Percentiles rank a stretch among this genome's conserved stretches.
phyloP scores from a whole-genome alignment of 2,329 filamentous ascomycete species.

The Nannizziopsis arthrosporioides region DNA sequence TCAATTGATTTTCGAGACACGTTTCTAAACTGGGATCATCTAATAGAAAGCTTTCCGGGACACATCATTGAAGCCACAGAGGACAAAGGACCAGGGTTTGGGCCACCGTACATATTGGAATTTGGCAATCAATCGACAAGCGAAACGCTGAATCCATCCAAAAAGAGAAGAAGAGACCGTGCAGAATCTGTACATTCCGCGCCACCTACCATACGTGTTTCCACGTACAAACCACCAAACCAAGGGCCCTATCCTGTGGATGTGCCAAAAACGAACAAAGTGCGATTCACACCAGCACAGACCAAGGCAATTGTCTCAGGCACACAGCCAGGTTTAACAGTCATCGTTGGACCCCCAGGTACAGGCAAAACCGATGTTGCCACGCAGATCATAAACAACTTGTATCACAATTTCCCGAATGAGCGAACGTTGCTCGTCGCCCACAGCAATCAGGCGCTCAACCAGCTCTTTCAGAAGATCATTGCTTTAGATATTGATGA shows the following conservation, averaged over 20 bases:
- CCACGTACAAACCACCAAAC: slow-evolving; percentile 80
- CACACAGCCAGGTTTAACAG: slow-evolving; percentile 82
- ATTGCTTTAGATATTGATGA: slow-evolving; percentile 92
- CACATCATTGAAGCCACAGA: slow-evolving; percentile 71
- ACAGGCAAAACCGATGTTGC: slow-evolving; percentile 99
- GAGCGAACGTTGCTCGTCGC: slow-evolving; percentile 87
- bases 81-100: slow-evolving; percentile 60
- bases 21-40: slow-evolving; percentile 88
- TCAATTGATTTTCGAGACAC: slow-evolving; percentile 87
- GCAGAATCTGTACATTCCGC: slow-evolving; percentile 54
- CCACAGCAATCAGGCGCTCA: slow-evolving; percentile 94
- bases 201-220: slow-evolving; percentile 62
- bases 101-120: slow-evolving; percentile 78
- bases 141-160: slow-evolving; percentile 52
- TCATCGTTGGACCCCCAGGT: slow-evolving; percentile 88
- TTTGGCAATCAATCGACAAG: slow-evolving; percentile 42
- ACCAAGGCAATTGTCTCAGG: slow-evolving; percentile 88
- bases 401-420: slow-evolving; percentile 93
- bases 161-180: slow-evolving; percentile 74
- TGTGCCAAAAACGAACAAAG: slow-evolving; percentile 63
- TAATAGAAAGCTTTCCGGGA: slow-evolving; percentile 79
- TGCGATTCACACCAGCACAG: slow-evolving; percentile 85
- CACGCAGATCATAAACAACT: slow-evolving; percentile 96
- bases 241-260: slow-evolving; percentile 82
- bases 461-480: slow-evolving; percentile 96